Conservation (phyloP, 179 eudicot species). For the Camellia oleifera region DNA sequence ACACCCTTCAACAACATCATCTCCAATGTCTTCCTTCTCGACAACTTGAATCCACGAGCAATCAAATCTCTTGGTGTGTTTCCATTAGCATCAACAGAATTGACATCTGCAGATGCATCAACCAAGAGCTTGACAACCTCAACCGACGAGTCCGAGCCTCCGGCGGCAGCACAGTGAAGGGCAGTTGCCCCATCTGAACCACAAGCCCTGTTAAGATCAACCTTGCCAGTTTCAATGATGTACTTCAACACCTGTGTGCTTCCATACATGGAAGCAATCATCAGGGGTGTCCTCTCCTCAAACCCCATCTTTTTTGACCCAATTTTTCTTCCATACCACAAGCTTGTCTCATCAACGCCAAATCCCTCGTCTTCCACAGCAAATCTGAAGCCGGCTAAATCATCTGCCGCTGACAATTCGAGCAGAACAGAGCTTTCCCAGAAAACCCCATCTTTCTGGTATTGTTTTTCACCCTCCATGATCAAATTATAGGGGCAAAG, state of each 20-base stretch:
- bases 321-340: conserved; percentile 64
- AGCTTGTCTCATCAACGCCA: conserved; percentile 33
- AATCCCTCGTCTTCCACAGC: conserved; percentile 46
- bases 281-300: conserved; percentile 67
- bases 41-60: conserved; percentile 17
- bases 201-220: conserved; percentile 41
- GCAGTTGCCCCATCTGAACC: conserved; percentile 61
- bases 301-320: conserved; percentile 57
- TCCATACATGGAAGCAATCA: conserved; percentile 63
- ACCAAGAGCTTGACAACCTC: conserved; percentile 37
- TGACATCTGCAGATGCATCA: conserved; percentile 36
- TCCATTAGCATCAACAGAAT: conserved; percentile 37
- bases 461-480: conserved; percentile 33
- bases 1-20: conserved; percentile 40
- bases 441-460: conserved; percentile 17
- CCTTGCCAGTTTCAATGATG: conserved; percentile 27
- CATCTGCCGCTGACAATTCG: conserved; percentile 76
- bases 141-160: conserved; percentile 34
- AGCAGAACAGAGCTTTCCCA: conserved; percentile 45
- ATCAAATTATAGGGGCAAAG: conserved; percentile 17
- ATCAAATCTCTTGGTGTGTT: conserved; percentile 44
- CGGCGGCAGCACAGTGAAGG: conserved; percentile 58
- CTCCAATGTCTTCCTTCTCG: conserved; percentile 35
- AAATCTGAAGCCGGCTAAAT: conserved; percentile 39
- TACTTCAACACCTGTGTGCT: conserved; percentile 38